Evolutionary conservation across 73 alveolate genomes (phyloP), one percentile per base, ranked within the genome.

Genomic region (Paramecium primaurelia): DNA sequence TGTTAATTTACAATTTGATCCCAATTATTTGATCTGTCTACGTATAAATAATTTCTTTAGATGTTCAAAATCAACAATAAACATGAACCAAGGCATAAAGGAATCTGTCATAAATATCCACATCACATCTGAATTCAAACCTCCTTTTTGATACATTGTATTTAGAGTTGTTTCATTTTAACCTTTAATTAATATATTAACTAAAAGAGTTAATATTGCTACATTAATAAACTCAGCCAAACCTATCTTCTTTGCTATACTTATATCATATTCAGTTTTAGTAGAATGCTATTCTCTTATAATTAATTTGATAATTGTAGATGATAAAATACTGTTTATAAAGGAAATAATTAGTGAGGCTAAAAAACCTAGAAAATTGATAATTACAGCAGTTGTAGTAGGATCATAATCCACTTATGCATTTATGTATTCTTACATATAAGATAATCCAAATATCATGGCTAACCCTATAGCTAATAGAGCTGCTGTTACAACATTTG

Each of bases 191-290:
- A 75, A 16, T 8, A 75, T 22, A 10, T 75, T 75, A 9, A 75
- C 88, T 38, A 75, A 75, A 14, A 75, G 36, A 75, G 88, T 34
- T 37, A 75, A 6, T 8, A 75, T 75, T 22, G 88, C 88, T 37
- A 28, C 49, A 75, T 75, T 75, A 2, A 75, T 32, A 75, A 75
- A 75, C n/a, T 75, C 37, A 34, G 88, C 88, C 49, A 75, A 14
- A 34, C 88, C 88, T 40, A 75, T 32, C 37, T 75, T 75, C 58
- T 37, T 75, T 3, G 88, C 88, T 10, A 75, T 22, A 75, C 88
- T 75, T 12, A 75, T 40, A n/a, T 75, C 60, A 34, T 37, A 75
- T 34, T 75, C 59, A 37, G 88, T 75, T 16, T 40, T 75, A 0
- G 88, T 75, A n/a, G 88, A 75, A 75, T 37, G 88, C 26, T 30